phyloP scores from a whole-genome alignment of 371 early-diverging fungal species.

The Coemansia sp. region DNA sequence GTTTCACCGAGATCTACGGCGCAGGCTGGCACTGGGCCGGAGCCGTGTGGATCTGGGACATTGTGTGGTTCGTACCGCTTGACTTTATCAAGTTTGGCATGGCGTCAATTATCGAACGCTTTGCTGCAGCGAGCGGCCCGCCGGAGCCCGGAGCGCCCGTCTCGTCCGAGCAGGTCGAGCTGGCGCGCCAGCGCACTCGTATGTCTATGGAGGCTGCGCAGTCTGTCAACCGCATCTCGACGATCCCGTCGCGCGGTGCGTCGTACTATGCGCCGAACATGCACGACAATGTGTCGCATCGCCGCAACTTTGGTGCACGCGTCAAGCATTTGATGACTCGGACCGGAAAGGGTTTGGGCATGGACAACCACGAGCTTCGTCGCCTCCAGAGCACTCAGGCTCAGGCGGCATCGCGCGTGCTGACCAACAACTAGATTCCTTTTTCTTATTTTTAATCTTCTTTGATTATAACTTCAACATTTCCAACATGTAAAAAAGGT shows the following conservation, averaged over 20 bases:
- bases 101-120: constrained; percentile 51
- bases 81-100: constrained; percentile 75
- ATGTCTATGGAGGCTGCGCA: constrained; percentile 54
- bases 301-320: constrained; percentile 56
- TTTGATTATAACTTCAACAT: neutral
- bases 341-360: constrained; percentile 55
- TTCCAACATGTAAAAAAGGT: neutral
- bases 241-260: constrained; percentile 53
- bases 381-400: constrained; percentile 60
- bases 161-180: constrained; percentile 48
- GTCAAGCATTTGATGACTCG: constrained; percentile 51
- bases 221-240: constrained; percentile 56
- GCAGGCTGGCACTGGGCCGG: constrained; percentile 61
- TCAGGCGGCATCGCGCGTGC: constrained; percentile 53
- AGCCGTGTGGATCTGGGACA: constrained; percentile 77
- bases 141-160: constrained; percentile 48
- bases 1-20: constrained; percentile 57
- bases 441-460: neutral
- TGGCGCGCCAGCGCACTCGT: constrained; percentile 53
- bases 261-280: constrained; percentile 59
- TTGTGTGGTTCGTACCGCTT: constrained; percentile 71
- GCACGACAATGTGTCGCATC: constrained; percentile 52
- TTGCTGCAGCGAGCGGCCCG: constrained; percentile 43
- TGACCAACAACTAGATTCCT: constrained; percentile 29
- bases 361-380: constrained; percentile 56